These are phyloP conservation scores for Sordariomycetes sp. DNA, from an alignment of 2,329 filamentous ascomycete species.

Conservation along the genomic window DNA sequence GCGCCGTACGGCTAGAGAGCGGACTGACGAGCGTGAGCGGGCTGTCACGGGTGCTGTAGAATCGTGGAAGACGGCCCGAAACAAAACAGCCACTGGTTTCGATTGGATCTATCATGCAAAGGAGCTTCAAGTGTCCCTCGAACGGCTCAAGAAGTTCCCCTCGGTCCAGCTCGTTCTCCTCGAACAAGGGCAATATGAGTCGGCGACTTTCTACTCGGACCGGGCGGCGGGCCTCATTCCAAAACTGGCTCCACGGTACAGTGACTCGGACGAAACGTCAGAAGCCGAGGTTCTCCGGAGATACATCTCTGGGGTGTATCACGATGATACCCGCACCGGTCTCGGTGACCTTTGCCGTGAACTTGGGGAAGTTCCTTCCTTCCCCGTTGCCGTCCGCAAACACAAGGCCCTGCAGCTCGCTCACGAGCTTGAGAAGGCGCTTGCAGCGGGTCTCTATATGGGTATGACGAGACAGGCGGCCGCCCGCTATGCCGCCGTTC, in stretches of 20 bases:
- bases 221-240: neutral
- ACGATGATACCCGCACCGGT: constrained; percentile 30
- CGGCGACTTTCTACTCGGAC: constrained; percentile 32
- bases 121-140: constrained; percentile 35
- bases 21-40: constrained; percentile 21
- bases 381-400: constrained; percentile 31
- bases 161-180: constrained; percentile 42
- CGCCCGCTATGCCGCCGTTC: constrained; percentile 5
- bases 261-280: neutral
- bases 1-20: constrained; percentile 19
- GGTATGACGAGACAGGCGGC: neutral
- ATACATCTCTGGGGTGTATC: constrained; percentile 31
- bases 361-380: constrained; percentile 1
- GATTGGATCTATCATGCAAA: constrained; percentile 41
- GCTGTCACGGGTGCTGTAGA: constrained; percentile 25
- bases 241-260: neutral
- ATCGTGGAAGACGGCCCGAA: constrained; percentile 34
- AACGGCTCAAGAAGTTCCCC: constrained; percentile 38
- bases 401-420: constrained; percentile 48
- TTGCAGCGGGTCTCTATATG: constrained; percentile 35
- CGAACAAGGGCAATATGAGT: constrained; percentile 42
- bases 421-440: constrained; percentile 40
- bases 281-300: neutral
- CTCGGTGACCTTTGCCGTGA: constrained; percentile 22
- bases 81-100: constrained; percentile 24